Evolutionary conservation across 176 grass and related monocot species (phyloP), one percentile per base, ranked within the genome.

Genomic region (Microstegium vimineum): DNA sequence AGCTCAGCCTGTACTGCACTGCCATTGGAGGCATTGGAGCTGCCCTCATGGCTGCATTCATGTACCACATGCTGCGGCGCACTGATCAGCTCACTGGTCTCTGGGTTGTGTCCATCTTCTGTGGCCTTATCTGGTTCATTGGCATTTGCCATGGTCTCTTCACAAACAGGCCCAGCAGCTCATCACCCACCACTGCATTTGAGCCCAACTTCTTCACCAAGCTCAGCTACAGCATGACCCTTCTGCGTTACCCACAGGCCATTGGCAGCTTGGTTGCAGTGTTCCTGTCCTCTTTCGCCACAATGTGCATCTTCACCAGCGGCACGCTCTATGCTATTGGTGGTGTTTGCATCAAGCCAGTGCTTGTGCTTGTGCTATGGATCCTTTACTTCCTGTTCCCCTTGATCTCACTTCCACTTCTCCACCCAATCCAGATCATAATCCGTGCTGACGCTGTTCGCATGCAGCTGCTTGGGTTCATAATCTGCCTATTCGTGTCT

Each of bases 31-130:
- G 90, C 17, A 76, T 98, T n/a, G 95, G 95, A 4, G 92, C 95
- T 4, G 88, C 95, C 4, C 74, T 98, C 66, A 98, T 98, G 69
- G 92, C 90, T 1, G 95, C 82, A 7, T 98, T 98, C 83, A 87
- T 90, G 69, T 98, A 94, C 84, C 95, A 98, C 82, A 98, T 98
- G 95, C 88, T 98, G 17, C 84, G 95, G 17, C 84, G 95, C 71
- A 89, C 92, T 6, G 95, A 98, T 63, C 92, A 98, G 84, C 88
- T 98, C 36, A 94, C 95, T 17, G 90, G 95, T 40, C 75, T 94
- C 6, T 98, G 95, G 95, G 95, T 98, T 0, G 95, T 98, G 25
- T 94, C 92, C 68, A 98, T 98, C 77, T 98, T 98, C 88, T 91
- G 95, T 62, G 95, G 95, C 45, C 86, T 98, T 22, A 87, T 87